These are phyloP conservation scores for Xylariaceae sp. DNA, from an alignment of 2,329 filamentous ascomycete species.

Conservation along the genomic window DNA sequence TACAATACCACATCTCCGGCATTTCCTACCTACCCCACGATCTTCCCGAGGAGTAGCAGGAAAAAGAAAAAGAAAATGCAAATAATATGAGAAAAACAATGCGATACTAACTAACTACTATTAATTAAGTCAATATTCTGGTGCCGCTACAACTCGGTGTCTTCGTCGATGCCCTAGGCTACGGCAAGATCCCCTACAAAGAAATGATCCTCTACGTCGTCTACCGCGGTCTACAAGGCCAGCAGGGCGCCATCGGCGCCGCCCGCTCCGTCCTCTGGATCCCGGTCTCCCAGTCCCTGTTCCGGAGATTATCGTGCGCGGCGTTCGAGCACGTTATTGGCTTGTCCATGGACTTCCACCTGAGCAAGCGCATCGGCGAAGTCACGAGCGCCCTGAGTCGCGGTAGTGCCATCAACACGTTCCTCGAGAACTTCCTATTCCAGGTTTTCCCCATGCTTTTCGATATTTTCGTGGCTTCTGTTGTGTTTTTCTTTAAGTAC, in stretches of 20 bases:
- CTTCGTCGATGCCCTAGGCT: constrained; percentile 38
- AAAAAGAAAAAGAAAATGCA: background rate
- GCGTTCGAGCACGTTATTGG: constrained; percentile 45
- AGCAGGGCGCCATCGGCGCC: constrained; percentile 41
- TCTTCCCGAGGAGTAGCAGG: background rate
- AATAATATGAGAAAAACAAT: background rate
- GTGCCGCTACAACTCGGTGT: constrained; percentile 40
- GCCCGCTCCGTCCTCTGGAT: constrained; percentile 44
- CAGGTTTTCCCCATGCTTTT: constrained; percentile 47
- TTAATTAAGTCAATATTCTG: constrained; percentile 36
- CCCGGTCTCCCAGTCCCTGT: constrained; percentile 41
- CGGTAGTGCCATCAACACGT: constrained; percentile 44
- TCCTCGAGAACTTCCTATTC: constrained; percentile 45
- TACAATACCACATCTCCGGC: background rate
- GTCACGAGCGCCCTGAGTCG: constrained; percentile 46
- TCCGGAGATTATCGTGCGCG: constrained; percentile 38
- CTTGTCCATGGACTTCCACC: constrained; percentile 46
- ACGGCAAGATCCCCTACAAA: constrained; percentile 39
- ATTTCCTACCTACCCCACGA: background rate
- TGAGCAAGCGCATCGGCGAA: constrained; percentile 47
- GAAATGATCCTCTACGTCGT: constrained; percentile 41
- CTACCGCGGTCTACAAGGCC: constrained; percentile 42
- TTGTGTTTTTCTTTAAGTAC: constrained; percentile 41
- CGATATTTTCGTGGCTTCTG: constrained; percentile 45
- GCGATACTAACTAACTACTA: constrained; percentile 11